These are phyloP conservation scores for Laburnicola sp. DNA, from an alignment of 2,329 filamentous ascomycete genomes.

Conservation along the genomic window DNA sequence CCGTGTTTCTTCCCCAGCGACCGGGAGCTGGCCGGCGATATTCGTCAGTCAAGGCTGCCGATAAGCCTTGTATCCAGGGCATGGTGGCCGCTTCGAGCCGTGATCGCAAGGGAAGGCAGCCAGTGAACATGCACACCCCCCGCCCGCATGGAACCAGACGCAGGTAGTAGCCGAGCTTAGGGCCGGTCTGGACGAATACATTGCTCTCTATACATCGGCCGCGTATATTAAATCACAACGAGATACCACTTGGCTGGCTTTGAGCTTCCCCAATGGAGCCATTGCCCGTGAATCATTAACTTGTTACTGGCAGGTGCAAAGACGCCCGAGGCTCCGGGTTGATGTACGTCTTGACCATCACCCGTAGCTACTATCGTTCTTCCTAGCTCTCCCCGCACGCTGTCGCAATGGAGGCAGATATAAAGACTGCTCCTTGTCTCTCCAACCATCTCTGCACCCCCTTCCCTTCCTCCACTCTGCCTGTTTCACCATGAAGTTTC, in stretches of 20 bases:
- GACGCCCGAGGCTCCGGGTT: constrained; percentile 3
- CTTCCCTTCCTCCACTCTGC: constrained; percentile 11
- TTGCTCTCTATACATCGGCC: neutral
- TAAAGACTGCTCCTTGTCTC: constrained; percentile 8
- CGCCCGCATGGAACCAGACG: constrained; percentile 18
- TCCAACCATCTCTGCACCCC: constrained; percentile 4
- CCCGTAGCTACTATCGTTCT: no score
- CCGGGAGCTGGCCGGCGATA: constrained; percentile 1
- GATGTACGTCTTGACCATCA: neutral
- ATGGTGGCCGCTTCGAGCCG: constrained; percentile 8
- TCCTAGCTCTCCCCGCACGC: no score
- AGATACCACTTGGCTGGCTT: constrained; percentile 17
- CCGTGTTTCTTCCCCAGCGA: constrained; percentile 9
- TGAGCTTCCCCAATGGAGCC: constrained; percentile 29
- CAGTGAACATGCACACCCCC: constrained; percentile 16
- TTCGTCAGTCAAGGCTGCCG: constrained; percentile 4
- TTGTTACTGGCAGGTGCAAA: constrained; percentile 35
- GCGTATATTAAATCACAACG: constrained; percentile 31
- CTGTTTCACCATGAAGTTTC: constrained; percentile 36
- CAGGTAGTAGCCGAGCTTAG: constrained; percentile 4
- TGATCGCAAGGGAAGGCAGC: constrained; percentile 22
- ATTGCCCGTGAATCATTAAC: constrained; percentile 27
- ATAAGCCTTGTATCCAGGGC: constrained; percentile 18
- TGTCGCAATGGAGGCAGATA: no score
- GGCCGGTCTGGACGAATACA: constrained; percentile 15